phyloP scores from a whole-genome alignment of 108 stramenopile genomes.

The Cylindrotheca closterium region DNA sequence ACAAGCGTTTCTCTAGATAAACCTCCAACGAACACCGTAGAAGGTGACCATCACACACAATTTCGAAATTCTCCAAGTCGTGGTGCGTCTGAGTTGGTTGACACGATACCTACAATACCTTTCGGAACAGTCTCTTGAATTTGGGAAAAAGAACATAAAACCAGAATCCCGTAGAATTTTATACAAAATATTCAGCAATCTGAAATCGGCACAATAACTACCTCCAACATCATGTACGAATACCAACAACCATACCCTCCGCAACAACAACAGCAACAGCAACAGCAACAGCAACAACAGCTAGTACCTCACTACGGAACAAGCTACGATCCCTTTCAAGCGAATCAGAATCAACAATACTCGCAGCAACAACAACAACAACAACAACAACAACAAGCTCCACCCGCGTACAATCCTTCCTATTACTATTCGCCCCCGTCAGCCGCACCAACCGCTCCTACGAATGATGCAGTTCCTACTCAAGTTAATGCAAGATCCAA shows the following conservation, averaged over 20 bases:
- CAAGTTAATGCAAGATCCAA: too few relatives aligned
- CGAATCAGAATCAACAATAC: not conserved
- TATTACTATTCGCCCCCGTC: not conserved
- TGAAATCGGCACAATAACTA: too few relatives aligned
- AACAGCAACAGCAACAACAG: not conserved
- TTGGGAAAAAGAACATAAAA: too few relatives aligned
- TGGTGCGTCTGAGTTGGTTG: too few relatives aligned
- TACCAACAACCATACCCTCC: not conserved
- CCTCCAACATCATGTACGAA: not conserved
- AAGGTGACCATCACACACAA: too few relatives aligned
- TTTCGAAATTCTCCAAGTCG: too few relatives aligned
- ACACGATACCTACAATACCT: too few relatives aligned
- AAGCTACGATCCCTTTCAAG: not conserved
- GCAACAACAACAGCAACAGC: not conserved
- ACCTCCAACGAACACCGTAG: too few relatives aligned
- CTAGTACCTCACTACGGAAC: not conserved
- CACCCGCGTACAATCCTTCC: not conserved
- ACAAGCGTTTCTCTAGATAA: too few relatives aligned
- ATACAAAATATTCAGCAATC: too few relatives aligned
- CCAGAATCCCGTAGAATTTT: too few relatives aligned
- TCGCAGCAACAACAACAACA: not conserved
- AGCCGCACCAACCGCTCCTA: not conserved
- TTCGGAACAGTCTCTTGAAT: too few relatives aligned
- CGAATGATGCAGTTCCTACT: not conserved
- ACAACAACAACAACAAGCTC: not conserved